These are phyloP conservation scores for Talaromyces sp. DNA, from an alignment of 2,329 filamentous ascomycete species.

Conservation along the genomic window DNA sequence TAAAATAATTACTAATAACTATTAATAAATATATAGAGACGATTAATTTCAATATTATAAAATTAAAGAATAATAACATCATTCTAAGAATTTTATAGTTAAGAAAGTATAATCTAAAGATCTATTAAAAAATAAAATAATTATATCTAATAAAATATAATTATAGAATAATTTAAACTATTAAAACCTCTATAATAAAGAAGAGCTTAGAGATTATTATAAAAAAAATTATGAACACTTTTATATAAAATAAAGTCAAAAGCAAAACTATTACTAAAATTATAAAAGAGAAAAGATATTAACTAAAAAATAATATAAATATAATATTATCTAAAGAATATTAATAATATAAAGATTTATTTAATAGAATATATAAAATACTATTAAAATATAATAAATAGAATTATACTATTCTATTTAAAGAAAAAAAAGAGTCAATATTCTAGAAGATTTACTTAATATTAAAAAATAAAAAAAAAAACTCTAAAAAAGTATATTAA, in stretches of 20 bases:
- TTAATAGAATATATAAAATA: constrained; percentile 12
- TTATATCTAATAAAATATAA: not conserved
- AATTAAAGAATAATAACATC: not conserved
- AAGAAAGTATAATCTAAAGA: not conserved
- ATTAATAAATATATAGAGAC: not conserved
- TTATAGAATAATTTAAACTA: not conserved
- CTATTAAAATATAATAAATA: not conserved
- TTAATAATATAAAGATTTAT: constrained; percentile 11
- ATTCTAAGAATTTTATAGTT: not conserved
- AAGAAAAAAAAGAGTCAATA: constrained; percentile 8
- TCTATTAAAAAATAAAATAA: not conserved
- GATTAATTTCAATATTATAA: not conserved
- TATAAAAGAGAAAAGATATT: not conserved
- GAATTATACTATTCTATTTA: constrained; percentile 6
- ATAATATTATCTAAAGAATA: constrained; percentile 4
- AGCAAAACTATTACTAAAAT: not conserved
- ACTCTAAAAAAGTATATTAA: too few species aligned
- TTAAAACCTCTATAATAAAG: not conserved
- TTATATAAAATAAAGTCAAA: not conserved
- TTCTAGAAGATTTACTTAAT: too few species aligned
- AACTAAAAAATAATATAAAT: constrained; percentile 3
- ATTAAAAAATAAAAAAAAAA: too few species aligned
- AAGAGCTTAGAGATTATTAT: not conserved
- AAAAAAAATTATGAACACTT: not conserved
- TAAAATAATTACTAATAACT: too few species aligned